phyloP scores from a whole-genome alignment of 768 basidiomycete species.

The Tulasnella sp. region DNA sequence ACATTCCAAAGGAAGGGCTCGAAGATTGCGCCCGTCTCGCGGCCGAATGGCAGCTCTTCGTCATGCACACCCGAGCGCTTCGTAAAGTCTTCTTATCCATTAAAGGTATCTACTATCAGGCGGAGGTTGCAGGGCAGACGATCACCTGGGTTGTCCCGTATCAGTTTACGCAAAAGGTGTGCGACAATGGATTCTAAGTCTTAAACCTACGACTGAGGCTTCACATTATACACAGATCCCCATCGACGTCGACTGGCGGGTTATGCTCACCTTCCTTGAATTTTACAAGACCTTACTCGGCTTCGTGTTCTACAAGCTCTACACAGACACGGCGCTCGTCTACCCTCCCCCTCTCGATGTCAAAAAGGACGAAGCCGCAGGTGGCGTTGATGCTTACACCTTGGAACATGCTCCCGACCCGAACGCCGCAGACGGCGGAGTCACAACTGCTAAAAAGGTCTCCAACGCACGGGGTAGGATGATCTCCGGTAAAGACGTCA shows the following conservation, averaged over 20 bases:
- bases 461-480: slow-evolving; percentile 32
- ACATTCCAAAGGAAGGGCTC: slow-evolving; percentile 70
- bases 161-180: slow-evolving; percentile 88
- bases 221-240: slow-evolving; percentile 53
- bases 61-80: slow-evolving; percentile 75
- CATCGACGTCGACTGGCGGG: slow-evolving; percentile 89
- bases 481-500: slow-evolving; percentile 46
- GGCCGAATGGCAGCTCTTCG: slow-evolving; percentile 93
- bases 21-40: slow-evolving; percentile 84
- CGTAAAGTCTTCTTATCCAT: slow-evolving; percentile 92
- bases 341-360: slow-evolving; percentile 90
- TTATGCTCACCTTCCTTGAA: slow-evolving; percentile 96
- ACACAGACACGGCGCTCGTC: slow-evolving; percentile 80
- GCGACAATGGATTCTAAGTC: slow-evolving; percentile 23
- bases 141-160: slow-evolving; percentile 97
- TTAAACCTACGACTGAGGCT: background rate
- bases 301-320: slow-evolving; percentile 97
- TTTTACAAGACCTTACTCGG: slow-evolving; percentile 93
- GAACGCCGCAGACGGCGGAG: slow-evolving; percentile 19
- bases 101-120: slow-evolving; percentile 97
- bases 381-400: slow-evolving; percentile 80
- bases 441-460: slow-evolving; percentile 25
- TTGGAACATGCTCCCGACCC: slow-evolving; percentile 28
- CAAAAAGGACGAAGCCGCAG: slow-evolving; percentile 70
- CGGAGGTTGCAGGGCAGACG: slow-evolving; percentile 83